These are phyloP conservation scores for Prasinococcaceae sp. DNA, from an alignment of 139 green algal genomes.

Conservation along the genomic window DNA sequence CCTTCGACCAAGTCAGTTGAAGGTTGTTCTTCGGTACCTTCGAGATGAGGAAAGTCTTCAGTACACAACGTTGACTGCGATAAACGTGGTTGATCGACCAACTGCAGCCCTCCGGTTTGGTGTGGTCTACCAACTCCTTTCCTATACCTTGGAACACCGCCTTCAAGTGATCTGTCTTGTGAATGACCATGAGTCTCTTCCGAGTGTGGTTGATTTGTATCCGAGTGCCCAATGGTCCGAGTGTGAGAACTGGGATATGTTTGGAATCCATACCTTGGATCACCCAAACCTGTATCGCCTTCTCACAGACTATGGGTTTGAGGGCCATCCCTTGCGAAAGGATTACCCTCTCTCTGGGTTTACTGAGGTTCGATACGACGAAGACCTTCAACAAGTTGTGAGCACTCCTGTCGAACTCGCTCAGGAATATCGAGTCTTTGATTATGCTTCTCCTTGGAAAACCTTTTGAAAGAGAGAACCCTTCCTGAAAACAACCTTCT, in stretches of 20 bases:
- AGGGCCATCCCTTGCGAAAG: slow-evolving; percentile 72
- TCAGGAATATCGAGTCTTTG: slow-evolving; percentile 52
- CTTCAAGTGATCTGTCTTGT: no score
- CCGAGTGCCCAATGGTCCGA: slow-evolving; percentile 49
- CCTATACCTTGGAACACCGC: no score
- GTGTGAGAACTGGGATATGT: slow-evolving; percentile 77
- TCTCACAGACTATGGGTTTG: slow-evolving; percentile 76
- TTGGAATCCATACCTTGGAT: slow-evolving; percentile 65
- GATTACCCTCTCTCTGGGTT: slow-evolving; percentile 72
- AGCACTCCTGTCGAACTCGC: slow-evolving; percentile 30
- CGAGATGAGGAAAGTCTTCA: no score
- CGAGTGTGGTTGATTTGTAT: slow-evolving; percentile 24
- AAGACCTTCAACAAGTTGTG: slow-evolving; percentile 34
- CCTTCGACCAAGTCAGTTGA: no score
- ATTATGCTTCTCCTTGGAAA: slow-evolving; percentile 61
- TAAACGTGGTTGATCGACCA: no score
- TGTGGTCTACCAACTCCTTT: no score
- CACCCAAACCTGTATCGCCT: slow-evolving; percentile 70
- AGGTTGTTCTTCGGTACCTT: no score
- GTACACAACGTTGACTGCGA: no score
- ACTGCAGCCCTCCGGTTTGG: no score
- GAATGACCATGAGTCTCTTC: no score
- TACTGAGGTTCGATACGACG: slow-evolving; percentile 47
- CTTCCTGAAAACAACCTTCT: no score
- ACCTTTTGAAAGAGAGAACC: no score